Evolutionary conservation across 176 grass and related monocot genomes (phyloP), one percentile per base, ranked within the genome.

Genomic region (Eragrostis curvula): DNA sequence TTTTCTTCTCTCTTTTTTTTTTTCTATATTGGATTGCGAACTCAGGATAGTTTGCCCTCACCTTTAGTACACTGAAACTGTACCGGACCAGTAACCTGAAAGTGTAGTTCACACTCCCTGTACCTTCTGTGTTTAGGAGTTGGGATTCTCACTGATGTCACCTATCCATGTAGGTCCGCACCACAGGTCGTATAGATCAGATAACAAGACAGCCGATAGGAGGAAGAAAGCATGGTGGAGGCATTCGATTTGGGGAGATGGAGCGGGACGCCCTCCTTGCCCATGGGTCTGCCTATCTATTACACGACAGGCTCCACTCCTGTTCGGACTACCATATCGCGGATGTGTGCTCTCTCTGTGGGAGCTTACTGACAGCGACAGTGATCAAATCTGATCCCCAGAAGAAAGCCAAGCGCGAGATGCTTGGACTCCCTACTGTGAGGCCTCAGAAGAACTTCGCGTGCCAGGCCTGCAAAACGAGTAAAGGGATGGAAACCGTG

Each of bases 181-280:
- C 90, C 7, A 95, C 90, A 49, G 96, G 96, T 63, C 73, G 61
- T 52, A 69, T 93, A 70, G 96, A 98, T 32, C 92, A 93, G 85
- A 88, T 95, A 68, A 98, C 96, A 17, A 89, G 68, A 78, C 96
- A 98, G 40, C 96, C 96, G 5, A 91, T 95, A 45, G 96, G 96
- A 91, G 96, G 96, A 85, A 93, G 96, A 79, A 98, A 98, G 78
- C 84, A 81, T 5, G 96, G 96, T 20, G 96, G 96, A 50, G 96
- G 96, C 16, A 98, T 98, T 68, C 96, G 96, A 28, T 98, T 98
- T 15, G 96, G 96, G 23, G 96, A 98, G 83, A 98, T 98, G 96
- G 96, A 98, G 86, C 92, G 96, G 2, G 96, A 98, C 41, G 88
- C 96, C 0, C 57, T 98, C 66, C 90, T 95, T 20, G 96, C 96